Conservation (phyloP, 176 grass and related monocot genomes). For the Guadua angustifolia region DNA sequence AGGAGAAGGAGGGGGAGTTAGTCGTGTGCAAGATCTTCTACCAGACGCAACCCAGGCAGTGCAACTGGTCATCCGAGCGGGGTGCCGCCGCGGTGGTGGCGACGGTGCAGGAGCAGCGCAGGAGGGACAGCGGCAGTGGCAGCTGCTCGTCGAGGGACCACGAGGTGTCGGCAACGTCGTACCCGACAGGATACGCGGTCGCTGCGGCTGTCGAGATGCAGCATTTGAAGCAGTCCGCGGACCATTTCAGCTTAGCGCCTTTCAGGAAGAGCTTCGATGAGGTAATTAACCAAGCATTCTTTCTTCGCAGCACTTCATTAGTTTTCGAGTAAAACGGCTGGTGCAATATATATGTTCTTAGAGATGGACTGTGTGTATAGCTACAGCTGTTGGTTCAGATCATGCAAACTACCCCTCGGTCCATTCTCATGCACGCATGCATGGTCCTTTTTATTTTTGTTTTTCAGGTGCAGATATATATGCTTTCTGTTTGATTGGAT, state of each 20-base stretch:
- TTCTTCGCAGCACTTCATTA: conserved; percentile 16
- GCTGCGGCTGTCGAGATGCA: conserved; percentile 65
- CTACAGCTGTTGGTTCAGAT: conserved; percentile 41
- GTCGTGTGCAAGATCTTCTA: conserved; percentile 99
- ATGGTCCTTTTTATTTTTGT: conserved; percentile 33
- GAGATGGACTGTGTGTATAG: background rate
- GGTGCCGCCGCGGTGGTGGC: conserved; percentile 17
- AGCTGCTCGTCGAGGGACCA: conserved; percentile 89
- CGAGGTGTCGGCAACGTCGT: conserved; percentile 54
- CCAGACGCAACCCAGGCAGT: conserved; percentile 97
- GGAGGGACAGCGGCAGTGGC: conserved; percentile 82
- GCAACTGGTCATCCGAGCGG: conserved; percentile 68
- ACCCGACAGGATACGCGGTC: conserved; percentile 47
- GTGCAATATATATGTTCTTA: background rate
- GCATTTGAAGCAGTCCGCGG: conserved; percentile 63
- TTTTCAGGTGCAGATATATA: conserved; percentile 26
- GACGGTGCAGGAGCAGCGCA: conserved; percentile 51
- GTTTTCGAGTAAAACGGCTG: background rate
- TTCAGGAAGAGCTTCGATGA: conserved; percentile 90
- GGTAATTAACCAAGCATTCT: conserved; percentile 47
- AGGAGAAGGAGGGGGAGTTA: conserved; percentile 97
- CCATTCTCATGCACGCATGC: conserved; percentile 38
- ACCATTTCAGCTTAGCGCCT: conserved; percentile 87
- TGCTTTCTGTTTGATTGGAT: conserved; percentile 56
- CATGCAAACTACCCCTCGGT: conserved; percentile 18